Percentiles rank a stretch among this genome's conserved stretches.
Conservation (phyloP, 2,329 filamentous ascomycete genomes). For the Elsinoe ampelina region DNA sequence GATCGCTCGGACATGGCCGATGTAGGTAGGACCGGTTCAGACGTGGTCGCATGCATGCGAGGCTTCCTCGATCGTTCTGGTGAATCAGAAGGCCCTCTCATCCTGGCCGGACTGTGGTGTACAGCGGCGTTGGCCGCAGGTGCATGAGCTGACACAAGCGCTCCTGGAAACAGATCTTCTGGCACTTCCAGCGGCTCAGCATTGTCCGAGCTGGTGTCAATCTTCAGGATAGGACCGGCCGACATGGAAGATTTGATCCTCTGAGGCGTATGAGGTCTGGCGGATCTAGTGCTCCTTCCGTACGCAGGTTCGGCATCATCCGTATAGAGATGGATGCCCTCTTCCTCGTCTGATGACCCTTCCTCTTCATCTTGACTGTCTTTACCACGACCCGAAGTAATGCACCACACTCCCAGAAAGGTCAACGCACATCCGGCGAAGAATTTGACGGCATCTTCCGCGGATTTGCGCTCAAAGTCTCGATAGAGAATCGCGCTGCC, state of each 20-base stretch:
- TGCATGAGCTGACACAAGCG: slow-evolving; percentile 11
- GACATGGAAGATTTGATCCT: slow-evolving; percentile 14
- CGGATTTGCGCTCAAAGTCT: slow-evolving; percentile 78
- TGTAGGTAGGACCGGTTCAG: slow-evolving; percentile 24
- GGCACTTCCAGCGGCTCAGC: slow-evolving; percentile 10
- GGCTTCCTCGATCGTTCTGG: slow-evolving; percentile 19
- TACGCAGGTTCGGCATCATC: slow-evolving; percentile 24
- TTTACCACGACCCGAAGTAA: slow-evolving; percentile 68
- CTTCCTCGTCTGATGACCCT: slow-evolving; percentile 29
- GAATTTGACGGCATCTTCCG: slow-evolving; percentile 70
- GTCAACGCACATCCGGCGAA: slow-evolving; percentile 83
- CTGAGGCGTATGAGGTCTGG: not conserved
- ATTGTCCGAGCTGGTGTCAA: slow-evolving; percentile 17
- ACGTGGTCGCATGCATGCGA: slow-evolving; percentile 29
- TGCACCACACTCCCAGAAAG: slow-evolving; percentile 94
- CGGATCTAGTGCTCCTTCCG: not conserved
- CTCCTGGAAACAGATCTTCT: slow-evolving; percentile 8
- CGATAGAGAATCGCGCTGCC: slow-evolving; percentile 89
- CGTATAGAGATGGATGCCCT: slow-evolving; percentile 34
- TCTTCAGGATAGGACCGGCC: slow-evolving; percentile 18
- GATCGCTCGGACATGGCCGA: slow-evolving; percentile 19
- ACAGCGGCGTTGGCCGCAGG: slow-evolving; percentile 24
- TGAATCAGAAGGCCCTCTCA: slow-evolving; percentile 16
- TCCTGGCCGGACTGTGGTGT: slow-evolving; percentile 21
- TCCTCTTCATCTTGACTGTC: slow-evolving; percentile 45